Conservation (phyloP, 306 rosid genomes). For the Psophocarpus tetragonolobus region DNA sequence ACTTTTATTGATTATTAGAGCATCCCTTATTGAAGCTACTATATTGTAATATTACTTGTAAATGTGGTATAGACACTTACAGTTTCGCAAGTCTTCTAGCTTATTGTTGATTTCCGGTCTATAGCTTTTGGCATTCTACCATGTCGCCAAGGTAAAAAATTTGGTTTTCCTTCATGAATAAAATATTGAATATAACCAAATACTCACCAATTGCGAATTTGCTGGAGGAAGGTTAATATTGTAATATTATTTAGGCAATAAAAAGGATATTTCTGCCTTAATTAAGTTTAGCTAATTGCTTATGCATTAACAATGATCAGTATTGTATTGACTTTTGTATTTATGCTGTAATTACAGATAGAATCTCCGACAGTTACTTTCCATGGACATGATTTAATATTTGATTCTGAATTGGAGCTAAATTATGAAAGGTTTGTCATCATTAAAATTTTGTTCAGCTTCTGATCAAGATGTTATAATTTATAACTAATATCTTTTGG, state of each 20-base stretch:
- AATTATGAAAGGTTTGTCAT: slow-evolving; percentile 85
- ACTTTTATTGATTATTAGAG: slow-evolving; percentile 10
- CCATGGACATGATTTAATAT: slow-evolving; percentile 93
- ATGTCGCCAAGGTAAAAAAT: slow-evolving; percentile 27
- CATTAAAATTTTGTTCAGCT: neutral
- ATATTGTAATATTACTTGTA: too few species aligned
- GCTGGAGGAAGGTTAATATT: slow-evolving; percentile 28
- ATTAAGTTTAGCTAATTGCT: slow-evolving; percentile 1
- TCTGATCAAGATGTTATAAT: neutral
- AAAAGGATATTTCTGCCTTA: slow-evolving; percentile 10
- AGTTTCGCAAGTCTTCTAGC: slow-evolving; percentile 30
- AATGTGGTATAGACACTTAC: slow-evolving; percentile 18
- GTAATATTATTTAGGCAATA: neutral
- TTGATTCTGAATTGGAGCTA: slow-evolving; percentile 93
- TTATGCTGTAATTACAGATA: slow-evolving; percentile 58
- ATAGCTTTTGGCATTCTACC: slow-evolving; percentile 38
- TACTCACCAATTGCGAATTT: neutral
- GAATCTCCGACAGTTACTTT: slow-evolving; percentile 94
- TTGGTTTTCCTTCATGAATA: slow-evolving; percentile 31
- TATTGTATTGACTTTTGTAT: slow-evolving; percentile 9
- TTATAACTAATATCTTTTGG: neutral
- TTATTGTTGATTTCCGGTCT: slow-evolving; percentile 41
- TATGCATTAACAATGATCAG: neutral
- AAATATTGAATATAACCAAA: slow-evolving; percentile 20
- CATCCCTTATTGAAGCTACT: neutral